These are phyloP conservation scores for Epichloe sylvatica DNA, from an alignment of 2,329 filamentous ascomycete genomes.

Conservation along the genomic window DNA sequence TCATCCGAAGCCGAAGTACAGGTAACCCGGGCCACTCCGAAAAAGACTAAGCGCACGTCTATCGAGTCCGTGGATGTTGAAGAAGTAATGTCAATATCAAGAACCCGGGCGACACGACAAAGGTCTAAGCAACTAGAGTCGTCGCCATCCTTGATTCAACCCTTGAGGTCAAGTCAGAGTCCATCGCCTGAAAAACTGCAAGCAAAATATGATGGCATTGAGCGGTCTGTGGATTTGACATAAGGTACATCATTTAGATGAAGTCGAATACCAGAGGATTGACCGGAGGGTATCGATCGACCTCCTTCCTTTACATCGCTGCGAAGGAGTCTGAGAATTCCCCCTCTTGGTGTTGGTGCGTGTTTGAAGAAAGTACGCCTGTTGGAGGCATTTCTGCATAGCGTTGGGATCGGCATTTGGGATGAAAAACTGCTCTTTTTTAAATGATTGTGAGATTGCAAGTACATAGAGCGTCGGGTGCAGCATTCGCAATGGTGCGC, in stretches of 20 bases:
- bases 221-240: constrained; percentile 11
- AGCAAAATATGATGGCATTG: constrained; percentile 19
- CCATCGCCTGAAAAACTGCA: background rate
- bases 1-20: constrained; percentile 4
- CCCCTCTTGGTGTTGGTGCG: background rate
- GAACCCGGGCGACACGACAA: background rate
- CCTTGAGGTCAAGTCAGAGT: constrained; percentile 3
- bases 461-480: background rate
- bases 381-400: constrained; percentile 8
- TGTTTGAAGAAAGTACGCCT: background rate
- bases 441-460: background rate
- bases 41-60: background rate
- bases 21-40: background rate
- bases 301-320: background rate
- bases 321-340: background rate
- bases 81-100: constrained; percentile 1
- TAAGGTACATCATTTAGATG: background rate
- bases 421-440: background rate
- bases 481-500: background rate
- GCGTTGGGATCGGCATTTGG: constrained; percentile 1
- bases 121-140: background rate
- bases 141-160: constrained; percentile 4
- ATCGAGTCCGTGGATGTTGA: background rate
- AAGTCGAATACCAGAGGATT: background rate
- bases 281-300: background rate